A percentile compares a stretch with the other conserved stretches of the same genome.
Conservation (phyloP, 805 yeast species). For the Myxozyma geophila region DNA sequence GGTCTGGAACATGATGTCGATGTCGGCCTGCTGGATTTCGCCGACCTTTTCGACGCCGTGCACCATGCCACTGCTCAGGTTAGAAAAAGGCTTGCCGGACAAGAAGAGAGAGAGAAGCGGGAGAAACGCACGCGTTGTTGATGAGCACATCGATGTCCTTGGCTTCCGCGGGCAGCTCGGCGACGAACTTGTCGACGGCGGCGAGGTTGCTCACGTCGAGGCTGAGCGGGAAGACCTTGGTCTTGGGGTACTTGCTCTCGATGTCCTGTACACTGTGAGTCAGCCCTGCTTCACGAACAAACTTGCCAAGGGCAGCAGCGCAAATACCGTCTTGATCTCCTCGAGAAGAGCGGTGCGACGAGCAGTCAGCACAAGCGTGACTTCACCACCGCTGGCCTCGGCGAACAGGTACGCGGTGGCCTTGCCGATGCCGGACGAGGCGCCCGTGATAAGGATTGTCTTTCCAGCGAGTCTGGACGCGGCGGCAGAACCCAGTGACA, state of each 20-base stretch:
- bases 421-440: constrained; percentile 92
- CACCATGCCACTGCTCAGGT: constrained; percentile 55
- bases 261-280: constrained; percentile 49
- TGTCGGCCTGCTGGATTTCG: constrained; percentile 62
- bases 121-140: constrained; percentile 60
- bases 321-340: constrained; percentile 48
- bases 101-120: neutral
- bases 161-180: constrained; percentile 58
- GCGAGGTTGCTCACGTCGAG: constrained; percentile 64
- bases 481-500: constrained; percentile 70
- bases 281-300: no score
- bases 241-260: constrained; percentile 52
- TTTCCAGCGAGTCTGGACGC: constrained; percentile 81
- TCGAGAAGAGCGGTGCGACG: constrained; percentile 69
- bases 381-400: constrained; percentile 68
- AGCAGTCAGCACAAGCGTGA: constrained; percentile 76
- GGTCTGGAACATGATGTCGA: constrained; percentile 77
- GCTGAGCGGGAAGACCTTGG: constrained; percentile 52
- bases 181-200: constrained; percentile 57
- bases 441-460: constrained; percentile 86
- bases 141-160: constrained; percentile 62
- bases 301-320: no score
- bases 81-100: neutral
- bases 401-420: constrained; percentile 91
- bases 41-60: constrained; percentile 81